phyloP scores from a whole-genome alignment of 768 basidiomycete species.

The Termitomyces sp. region DNA sequence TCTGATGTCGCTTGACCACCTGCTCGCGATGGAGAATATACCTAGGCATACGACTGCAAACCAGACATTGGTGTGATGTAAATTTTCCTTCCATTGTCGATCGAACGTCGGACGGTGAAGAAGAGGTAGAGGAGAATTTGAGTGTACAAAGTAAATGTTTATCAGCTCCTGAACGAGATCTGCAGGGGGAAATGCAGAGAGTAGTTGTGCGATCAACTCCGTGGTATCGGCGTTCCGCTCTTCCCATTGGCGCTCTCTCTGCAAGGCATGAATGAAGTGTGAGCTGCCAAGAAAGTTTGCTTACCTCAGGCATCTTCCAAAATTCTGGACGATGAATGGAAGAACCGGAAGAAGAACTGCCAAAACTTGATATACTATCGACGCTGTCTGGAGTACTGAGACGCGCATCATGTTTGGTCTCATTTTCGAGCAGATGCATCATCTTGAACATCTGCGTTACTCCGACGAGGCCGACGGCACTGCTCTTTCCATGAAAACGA shows the following conservation, averaged over 20 bases:
- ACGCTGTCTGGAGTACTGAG: slow-evolving; percentile 14
- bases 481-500: slow-evolving; percentile 61
- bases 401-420: slow-evolving; percentile 3
- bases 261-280: background rate
- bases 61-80: slow-evolving; percentile 50
- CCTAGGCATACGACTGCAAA: slow-evolving; percentile 58
- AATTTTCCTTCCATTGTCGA: slow-evolving; percentile 45
- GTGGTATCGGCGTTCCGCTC: slow-evolving; percentile 28
- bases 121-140: slow-evolving; percentile 57
- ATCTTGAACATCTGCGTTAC: slow-evolving; percentile 47
- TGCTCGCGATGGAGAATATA: slow-evolving; percentile 65
- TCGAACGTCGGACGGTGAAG: slow-evolving; percentile 70
- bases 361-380: slow-evolving; percentile 10
- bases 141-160: slow-evolving; percentile 58
- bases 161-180: slow-evolving; percentile 58
- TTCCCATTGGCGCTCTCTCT: slow-evolving; percentile 62
- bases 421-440: slow-evolving; percentile 37
- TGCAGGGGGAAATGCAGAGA: slow-evolving; percentile 52
- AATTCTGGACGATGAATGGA: slow-evolving; percentile 38
- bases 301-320: slow-evolving; percentile 54
- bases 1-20: slow-evolving; percentile 58
- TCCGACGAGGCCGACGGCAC: slow-evolving; percentile 48
- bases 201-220: slow-evolving; percentile 25
- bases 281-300: slow-evolving; percentile 13
- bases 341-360: background rate